A percentile compares a stretch with the other conserved stretches of the same genome.
Conservation (phyloP, 345 rosid species). For the Sonneratia alba region DNA sequence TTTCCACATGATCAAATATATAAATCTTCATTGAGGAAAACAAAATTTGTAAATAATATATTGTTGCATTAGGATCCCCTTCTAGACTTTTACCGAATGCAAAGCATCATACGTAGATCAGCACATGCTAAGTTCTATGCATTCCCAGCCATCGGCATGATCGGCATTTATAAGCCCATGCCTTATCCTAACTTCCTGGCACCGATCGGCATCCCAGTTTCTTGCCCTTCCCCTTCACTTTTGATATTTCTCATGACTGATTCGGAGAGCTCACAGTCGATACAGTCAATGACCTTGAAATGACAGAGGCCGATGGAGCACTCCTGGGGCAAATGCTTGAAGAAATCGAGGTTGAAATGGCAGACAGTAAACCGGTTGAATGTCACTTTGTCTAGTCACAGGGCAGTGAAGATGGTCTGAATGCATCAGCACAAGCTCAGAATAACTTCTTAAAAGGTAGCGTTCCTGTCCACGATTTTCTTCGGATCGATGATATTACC, state of each 20-base stretch:
- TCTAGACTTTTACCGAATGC: too few species aligned
- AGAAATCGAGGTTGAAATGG: slow-evolving; percentile 8
- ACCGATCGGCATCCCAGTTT: not conserved
- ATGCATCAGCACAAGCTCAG: not conserved
- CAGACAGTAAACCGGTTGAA: not conserved
- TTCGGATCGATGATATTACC: too few species aligned
- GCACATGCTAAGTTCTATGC: too few species aligned
- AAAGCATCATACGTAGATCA: too few species aligned
- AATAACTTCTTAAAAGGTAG: not conserved
- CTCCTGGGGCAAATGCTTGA: slow-evolving; percentile 14
- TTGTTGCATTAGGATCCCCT: too few species aligned
- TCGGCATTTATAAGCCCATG: not conserved
- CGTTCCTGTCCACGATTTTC: too few species aligned
- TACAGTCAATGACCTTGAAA: slow-evolving; percentile 9
- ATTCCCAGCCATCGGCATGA: too few species aligned
- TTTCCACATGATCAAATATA: too few species aligned
- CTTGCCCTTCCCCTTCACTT: too few species aligned
- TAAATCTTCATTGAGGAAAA: too few species aligned
- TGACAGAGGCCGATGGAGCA: slow-evolving; percentile 6
- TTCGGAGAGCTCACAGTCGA: not conserved
- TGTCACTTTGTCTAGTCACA: not conserved
- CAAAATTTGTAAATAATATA: too few species aligned
- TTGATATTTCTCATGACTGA: slow-evolving; percentile 5
- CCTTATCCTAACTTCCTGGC: not conserved
- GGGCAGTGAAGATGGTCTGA: not conserved